Evolutionary conservation across 805 yeast species (phyloP), one percentile per base, ranked within the genome.

Genomic region (Zygoascus ofunaensis): DNA sequence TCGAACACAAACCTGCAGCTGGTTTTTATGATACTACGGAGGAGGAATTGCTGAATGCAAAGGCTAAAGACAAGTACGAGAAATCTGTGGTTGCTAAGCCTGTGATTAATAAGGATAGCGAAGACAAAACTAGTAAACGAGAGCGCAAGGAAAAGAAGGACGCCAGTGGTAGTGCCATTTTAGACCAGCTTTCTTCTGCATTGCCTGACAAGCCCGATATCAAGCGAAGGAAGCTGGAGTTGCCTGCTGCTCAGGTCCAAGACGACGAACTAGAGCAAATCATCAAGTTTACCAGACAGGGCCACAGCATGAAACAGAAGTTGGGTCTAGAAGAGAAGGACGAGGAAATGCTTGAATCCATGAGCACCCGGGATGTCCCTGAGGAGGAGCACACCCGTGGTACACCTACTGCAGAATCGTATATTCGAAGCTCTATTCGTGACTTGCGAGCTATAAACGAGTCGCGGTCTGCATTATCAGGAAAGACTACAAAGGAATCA

Each of bases 11-110:
- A 14, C 90, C 94, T 0, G 72, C 70, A 3, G 67, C 64, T 0
- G 96, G 95, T 0, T 62, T 76, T 18, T 84, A 80, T 58, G 89
- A 83, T 55, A 77, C 79, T 0, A 55, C 68, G 0, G 76, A 72
- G n/a, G 97, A 89, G 58, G 62, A 63, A 12, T 54, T 53, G 12
- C 49, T 51, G 2, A 77, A 79, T 46, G 30, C 33, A n/a, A 32
- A 40, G 5, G 71, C 67, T 1, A 60, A 68, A 36, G 48, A 47
- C 1, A 60, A 57, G 17, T 83, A 76, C 60, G 73, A 67, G 42
- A 51, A 56, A 22, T 55, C 54, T 47, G 65, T 61, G 44, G 60
- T 60, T 24, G 62, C 61, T 44, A 60, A 62, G 42, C 48, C 53
- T 34, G 49, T 55, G 51, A 51, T 51, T 47, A 53, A 45, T 19